These are phyloP conservation scores for Myxozyma lipomycoides DNA, from an alignment of 805 yeast species.

Conservation along the genomic window DNA sequence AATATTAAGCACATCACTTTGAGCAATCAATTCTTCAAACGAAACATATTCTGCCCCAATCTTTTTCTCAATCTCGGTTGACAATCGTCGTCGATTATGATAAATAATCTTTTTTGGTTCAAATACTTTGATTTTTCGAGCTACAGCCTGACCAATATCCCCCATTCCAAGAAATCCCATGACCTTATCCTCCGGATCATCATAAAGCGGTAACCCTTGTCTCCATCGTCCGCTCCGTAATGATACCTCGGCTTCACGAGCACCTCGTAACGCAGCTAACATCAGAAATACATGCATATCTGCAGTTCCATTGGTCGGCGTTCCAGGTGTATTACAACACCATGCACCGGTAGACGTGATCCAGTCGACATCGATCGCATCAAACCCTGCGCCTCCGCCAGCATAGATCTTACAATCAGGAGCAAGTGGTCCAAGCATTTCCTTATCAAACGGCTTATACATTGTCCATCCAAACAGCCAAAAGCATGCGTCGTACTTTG, in stretches of 20 bases:
- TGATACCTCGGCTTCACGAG: conserved; percentile 42
- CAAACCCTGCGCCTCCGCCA: conserved; percentile 49
- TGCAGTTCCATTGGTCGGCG: conserved; percentile 55
- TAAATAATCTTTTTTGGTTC: conserved; percentile 51
- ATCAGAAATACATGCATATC: conserved; percentile 52
- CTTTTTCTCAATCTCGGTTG: conserved; percentile 47
- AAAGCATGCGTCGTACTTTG: conserved; percentile 42
- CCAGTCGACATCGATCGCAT: conserved; percentile 46
- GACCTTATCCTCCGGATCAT: conserved; percentile 38
- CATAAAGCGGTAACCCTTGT: conserved; percentile 28
- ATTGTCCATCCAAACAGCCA: conserved; percentile 41
- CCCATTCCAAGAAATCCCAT: conserved; percentile 63
- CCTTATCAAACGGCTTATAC: conserved; percentile 46
- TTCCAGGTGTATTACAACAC: conserved; percentile 51
- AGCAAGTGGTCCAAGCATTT: conserved; percentile 41
- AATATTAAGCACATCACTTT: conserved; percentile 49
- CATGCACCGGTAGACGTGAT: conserved; percentile 44
- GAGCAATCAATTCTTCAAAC: conserved; percentile 47
- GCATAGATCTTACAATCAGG: conserved; percentile 46
- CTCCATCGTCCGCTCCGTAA: conserved; percentile 48
- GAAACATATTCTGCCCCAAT: conserved; percentile 39
- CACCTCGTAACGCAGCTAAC: conserved; percentile 51
- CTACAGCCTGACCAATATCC: conserved; percentile 56
- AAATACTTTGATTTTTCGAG: conserved; percentile 49
- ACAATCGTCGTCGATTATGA: conserved; percentile 45